Evolutionary conservation across 192 early-diverging fungal species (phyloP).

Genomic region (Podila epigama): DNA sequence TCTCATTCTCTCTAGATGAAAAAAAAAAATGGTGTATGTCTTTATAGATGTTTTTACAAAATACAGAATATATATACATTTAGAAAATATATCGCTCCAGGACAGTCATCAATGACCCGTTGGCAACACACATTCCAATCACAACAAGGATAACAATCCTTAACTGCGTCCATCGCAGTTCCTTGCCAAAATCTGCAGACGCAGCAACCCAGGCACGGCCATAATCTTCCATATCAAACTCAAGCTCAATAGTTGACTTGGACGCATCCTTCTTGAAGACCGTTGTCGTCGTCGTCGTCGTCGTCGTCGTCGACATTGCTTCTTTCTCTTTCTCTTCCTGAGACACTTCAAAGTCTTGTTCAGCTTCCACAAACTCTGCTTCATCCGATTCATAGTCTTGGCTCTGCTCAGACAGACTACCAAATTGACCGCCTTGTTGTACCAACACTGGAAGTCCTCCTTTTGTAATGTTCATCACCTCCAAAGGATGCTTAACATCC

Average conservation of each 20-base stretch:
- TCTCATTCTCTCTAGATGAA: no score
- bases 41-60: no score
- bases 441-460: conserved; percentile 11
- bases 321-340: not conserved
- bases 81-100: no score
- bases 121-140: not conserved
- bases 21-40: no score
- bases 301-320: not conserved
- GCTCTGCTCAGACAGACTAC: not conserved
- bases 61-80: no score
- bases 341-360: not conserved
- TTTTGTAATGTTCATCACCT: no score
- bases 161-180: not conserved
- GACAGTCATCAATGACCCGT: no score
- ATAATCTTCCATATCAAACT: not conserved
- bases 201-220: not conserved
- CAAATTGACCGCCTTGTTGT: not conserved
- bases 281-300: no score
- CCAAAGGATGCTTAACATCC: not conserved
- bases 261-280: no score
- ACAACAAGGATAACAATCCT: not conserved
- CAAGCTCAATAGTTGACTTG: no score
- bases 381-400: conserved; percentile 21
- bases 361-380: conserved; percentile 40
- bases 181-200: not conserved